These are phyloP conservation scores for Raffaelea arxii DNA, from an alignment of 2,329 filamentous ascomycete species.

Conservation along the genomic window DNA sequence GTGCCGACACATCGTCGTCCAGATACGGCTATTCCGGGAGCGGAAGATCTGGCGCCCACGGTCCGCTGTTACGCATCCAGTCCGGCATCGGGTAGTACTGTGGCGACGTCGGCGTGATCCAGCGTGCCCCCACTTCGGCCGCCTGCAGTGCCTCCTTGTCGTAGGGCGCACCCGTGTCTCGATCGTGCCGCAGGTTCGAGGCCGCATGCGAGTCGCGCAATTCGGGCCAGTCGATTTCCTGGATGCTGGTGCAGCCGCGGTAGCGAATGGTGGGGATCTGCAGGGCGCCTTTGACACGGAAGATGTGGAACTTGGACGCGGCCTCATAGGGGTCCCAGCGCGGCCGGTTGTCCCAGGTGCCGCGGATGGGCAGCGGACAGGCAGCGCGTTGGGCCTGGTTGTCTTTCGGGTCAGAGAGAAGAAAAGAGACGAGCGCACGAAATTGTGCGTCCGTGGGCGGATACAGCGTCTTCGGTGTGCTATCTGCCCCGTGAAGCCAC, in stretches of 20 bases:
- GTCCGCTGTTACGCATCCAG: background rate
- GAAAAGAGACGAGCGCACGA: background rate
- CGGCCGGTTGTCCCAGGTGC: background rate
- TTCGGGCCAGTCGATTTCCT: background rate
- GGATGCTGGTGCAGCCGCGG: background rate
- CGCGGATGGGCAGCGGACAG: background rate
- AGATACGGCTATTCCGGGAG: too few relatives aligned
- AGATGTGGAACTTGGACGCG: background rate
- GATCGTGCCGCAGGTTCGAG: too few relatives aligned
- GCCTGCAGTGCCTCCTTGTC: too few relatives aligned
- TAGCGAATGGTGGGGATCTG: background rate
- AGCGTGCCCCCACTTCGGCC: too few relatives aligned
- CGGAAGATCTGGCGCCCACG: too few relatives aligned
- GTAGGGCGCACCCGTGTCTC: too few relatives aligned
- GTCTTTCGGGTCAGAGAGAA: background rate
- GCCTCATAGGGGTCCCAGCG: background rate
- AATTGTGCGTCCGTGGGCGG: background rate
- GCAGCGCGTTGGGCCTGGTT: background rate
- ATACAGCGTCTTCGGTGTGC: background rate
- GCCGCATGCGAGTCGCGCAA: too few relatives aligned
- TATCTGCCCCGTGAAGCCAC: background rate
- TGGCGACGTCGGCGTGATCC: background rate
- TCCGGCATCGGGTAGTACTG: background rate
- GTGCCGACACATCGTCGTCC: too few relatives aligned
- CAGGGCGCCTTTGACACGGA: background rate